phyloP scores from a whole-genome alignment of 2,329 filamentous ascomycete genomes.

The Penicillium sp. region DNA sequence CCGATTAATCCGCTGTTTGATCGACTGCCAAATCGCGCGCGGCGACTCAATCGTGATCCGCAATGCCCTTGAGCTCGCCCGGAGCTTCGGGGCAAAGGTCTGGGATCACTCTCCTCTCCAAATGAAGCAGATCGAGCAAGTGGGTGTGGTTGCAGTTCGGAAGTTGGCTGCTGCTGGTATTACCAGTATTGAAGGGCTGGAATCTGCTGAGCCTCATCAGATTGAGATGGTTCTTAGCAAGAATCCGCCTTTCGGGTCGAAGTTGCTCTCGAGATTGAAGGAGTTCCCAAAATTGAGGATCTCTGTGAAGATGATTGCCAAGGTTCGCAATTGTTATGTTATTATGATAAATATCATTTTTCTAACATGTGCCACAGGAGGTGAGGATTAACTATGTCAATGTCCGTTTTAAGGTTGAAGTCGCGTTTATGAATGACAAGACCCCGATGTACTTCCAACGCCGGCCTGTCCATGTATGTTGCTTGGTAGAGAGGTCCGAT shows the following conservation, averaged over 20 bases:
- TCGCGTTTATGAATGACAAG: slow-evolving; percentile 70
- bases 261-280: slow-evolving; percentile 61
- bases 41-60: slow-evolving; percentile 66
- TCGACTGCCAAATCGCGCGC: slow-evolving; percentile 65
- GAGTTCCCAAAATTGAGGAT: slow-evolving; percentile 69
- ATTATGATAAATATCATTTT: slow-evolving; percentile 20
- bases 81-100: slow-evolving; percentile 69
- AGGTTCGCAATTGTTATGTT: slow-evolving; percentile 35
- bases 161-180: slow-evolving; percentile 72
- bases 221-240: slow-evolving; percentile 76
- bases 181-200: slow-evolving; percentile 67
- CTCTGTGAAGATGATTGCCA: slow-evolving; percentile 50
- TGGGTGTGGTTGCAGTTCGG: slow-evolving; percentile 72
- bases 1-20: slow-evolving; percentile 69
- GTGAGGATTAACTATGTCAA: slow-evolving; percentile 44
- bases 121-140: slow-evolving; percentile 74
- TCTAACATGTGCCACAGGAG: slow-evolving; percentile 27
- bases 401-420: slow-evolving; percentile 62
- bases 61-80: slow-evolving; percentile 71
- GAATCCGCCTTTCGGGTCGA: slow-evolving; percentile 78
- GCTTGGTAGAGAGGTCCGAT: slow-evolving; percentile 69
- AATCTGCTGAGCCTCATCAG: slow-evolving; percentile 61
- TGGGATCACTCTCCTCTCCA: slow-evolving; percentile 84
- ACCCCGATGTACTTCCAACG: slow-evolving; percentile 60
- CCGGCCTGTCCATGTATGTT: slow-evolving; percentile 66